Conservation (phyloP, 768 basidiomycete genomes). For the Naganishia vaughanmartiniae region DNA sequence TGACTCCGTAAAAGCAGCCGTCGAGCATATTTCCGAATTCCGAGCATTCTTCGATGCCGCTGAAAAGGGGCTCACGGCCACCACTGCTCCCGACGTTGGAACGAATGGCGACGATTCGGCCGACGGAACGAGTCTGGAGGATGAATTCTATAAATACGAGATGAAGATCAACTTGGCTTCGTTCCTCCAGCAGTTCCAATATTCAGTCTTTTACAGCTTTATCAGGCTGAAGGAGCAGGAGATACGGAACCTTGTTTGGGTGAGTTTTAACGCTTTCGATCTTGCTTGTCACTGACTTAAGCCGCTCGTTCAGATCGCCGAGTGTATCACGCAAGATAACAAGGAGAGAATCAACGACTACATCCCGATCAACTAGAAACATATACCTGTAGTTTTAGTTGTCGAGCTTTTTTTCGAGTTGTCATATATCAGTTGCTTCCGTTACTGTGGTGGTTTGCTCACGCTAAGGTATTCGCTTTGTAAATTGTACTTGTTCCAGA, state of each 20-base stretch:
- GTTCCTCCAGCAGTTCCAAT: conserved; percentile 96
- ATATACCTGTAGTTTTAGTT: neutral
- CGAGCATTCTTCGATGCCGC: conserved; percentile 78
- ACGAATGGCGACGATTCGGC: conserved; percentile 53
- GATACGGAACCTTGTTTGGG: conserved; percentile 54
- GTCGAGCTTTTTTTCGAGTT: neutral
- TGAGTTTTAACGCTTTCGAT: neutral
- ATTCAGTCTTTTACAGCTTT: conserved; percentile 77
- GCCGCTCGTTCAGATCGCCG: conserved; percentile 32
- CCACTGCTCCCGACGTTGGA: neutral
- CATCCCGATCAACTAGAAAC: conserved; percentile 73
- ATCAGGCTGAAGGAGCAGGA: conserved; percentile 61
- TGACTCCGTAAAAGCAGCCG: conserved; percentile 81
- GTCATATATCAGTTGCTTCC: conserved; percentile 8
- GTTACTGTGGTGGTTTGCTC: neutral
- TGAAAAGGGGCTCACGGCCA: conserved; percentile 36
- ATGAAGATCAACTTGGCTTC: conserved; percentile 90
- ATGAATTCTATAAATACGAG: conserved; percentile 89
- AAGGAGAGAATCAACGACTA: conserved; percentile 92
- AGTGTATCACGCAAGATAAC: conserved; percentile 73
- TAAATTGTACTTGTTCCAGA: no score
- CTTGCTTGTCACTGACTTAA: neutral
- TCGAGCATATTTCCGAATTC: conserved; percentile 87
- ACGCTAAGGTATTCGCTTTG: no score
- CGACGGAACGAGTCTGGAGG: conserved; percentile 69